Evolutionary conservation across 2,329 filamentous ascomycete genomes (phyloP).

Genomic region (Calonectria leucothoes): DNA sequence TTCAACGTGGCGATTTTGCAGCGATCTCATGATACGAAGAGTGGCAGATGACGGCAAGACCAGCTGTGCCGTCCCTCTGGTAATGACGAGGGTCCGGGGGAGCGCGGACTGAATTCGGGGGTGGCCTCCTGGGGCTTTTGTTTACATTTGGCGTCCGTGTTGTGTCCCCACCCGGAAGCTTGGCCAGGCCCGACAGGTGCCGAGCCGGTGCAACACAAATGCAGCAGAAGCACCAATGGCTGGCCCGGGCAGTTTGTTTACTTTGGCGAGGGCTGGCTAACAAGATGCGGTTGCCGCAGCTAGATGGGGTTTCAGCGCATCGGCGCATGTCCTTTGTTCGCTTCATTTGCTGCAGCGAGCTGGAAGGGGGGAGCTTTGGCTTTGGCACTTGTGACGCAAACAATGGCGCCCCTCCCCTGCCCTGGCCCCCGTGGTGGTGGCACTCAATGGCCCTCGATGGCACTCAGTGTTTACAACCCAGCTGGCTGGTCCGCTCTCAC

Average conservation of each 20-base stretch:
- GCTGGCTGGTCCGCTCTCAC: neutral
- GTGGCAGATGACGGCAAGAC: neutral
- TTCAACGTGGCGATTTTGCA: neutral
- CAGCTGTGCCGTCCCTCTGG: neutral
- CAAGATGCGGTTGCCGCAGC: constrained; percentile 12
- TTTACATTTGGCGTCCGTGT: constrained; percentile 20
- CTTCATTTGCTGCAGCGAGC: neutral
- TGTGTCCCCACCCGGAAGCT: neutral
- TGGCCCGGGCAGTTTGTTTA: constrained; percentile 18
- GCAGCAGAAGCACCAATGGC: constrained; percentile 13
- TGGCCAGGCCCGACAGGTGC: constrained; percentile 13
- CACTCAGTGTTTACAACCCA: neutral
- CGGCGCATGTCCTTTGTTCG: neutral
- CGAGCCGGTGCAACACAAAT: constrained; percentile 15
- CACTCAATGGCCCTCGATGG: no score
- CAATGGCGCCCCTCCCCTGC: no score
- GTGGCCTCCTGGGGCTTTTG: constrained; percentile 10
- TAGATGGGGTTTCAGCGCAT: constrained; percentile 15
- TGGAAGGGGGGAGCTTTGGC: neutral
- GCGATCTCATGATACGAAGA: neutral
- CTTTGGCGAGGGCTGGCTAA: neutral
- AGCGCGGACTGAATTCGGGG: neutral
- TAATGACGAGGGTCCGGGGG: neutral
- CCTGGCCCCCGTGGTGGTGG: no score
- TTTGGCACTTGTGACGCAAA: constrained; percentile 8